Conservation (phyloP, 2,329 filamentous ascomycete species). For the Exophiala sideris region DNA sequence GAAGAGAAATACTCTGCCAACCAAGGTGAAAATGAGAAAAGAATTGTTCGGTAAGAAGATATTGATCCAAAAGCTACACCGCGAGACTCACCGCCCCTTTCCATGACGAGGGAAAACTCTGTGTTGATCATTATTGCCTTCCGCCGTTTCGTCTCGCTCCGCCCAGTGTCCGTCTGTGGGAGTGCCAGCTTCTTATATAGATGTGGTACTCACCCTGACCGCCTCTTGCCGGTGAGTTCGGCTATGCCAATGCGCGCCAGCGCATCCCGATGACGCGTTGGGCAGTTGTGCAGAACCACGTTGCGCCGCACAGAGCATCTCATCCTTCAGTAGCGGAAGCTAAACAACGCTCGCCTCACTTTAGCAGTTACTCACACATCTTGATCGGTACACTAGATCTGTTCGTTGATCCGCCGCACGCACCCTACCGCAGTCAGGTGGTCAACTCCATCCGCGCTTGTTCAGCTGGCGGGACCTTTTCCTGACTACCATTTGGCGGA, state of each 20-base stretch:
- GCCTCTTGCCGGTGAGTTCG: constrained; percentile 17
- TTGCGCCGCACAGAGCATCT: constrained; percentile 20
- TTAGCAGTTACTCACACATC: constrained; percentile 13
- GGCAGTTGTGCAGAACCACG: constrained; percentile 25
- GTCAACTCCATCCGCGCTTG: constrained; percentile 4
- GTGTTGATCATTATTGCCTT: background rate
- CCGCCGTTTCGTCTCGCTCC: background rate
- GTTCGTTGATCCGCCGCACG: constrained; percentile 4
- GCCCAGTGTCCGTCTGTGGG: background rate
- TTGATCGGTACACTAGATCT: constrained; percentile 13
- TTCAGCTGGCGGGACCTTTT: constrained; percentile 1
- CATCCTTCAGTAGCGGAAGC: constrained; percentile 14
- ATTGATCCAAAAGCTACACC: too few species aligned
- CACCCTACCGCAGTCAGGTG: constrained; percentile 21
- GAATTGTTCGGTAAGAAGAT: too few species aligned
- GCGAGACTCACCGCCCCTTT: too few species aligned
- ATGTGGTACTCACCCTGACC: constrained; percentile 13
- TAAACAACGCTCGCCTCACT: constrained; percentile 24
- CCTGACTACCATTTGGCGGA: constrained; percentile 1
- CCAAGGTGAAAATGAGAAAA: background rate
- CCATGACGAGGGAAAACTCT: too few species aligned
- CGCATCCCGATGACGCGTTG: constrained; percentile 24
- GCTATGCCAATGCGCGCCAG: constrained; percentile 19
- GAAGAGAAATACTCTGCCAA: background rate
- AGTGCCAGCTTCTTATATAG: constrained; percentile 19